Conservation (phyloP, 306 rosid species). For the Begonia fuchsioides region DNA sequence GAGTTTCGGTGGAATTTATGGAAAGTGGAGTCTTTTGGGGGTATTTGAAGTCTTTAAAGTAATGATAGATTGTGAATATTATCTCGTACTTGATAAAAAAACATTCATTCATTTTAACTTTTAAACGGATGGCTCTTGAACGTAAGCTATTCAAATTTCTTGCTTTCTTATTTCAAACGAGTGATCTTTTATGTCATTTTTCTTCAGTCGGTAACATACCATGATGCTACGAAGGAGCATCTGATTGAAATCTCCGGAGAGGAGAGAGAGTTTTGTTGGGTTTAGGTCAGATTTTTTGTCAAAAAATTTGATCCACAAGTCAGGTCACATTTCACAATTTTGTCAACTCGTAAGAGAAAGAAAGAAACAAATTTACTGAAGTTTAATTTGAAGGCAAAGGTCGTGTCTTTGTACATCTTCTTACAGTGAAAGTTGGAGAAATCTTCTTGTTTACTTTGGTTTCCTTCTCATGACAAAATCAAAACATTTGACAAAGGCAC, state of each 20-base stretch:
- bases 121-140: neutral
- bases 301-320: too few relatives aligned
- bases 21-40: neutral
- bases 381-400: too few relatives aligned
- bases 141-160: conserved; percentile 1
- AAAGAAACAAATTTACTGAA: too few relatives aligned
- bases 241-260: conserved; percentile 92
- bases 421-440: too few relatives aligned
- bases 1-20: neutral
- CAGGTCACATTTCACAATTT: too few relatives aligned
- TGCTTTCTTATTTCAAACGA: neutral
- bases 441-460: too few relatives aligned
- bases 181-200: conserved; percentile 9
- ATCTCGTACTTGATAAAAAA: neutral
- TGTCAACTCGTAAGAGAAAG: too few relatives aligned
- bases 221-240: conserved; percentile 98
- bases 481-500: too few relatives aligned
- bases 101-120: neutral
- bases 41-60: neutral
- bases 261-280: too few relatives aligned
- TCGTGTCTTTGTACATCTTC: too few relatives aligned
- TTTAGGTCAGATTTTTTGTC: too few relatives aligned
- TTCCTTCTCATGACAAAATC: too few relatives aligned
- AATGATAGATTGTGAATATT: neutral
- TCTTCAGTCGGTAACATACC: conserved; percentile 89